Evolutionary conservation across 202 grass and related monocot species (phyloP), one percentile per base, ranked within the genome.

Genomic region (Sporobolus alterniflorus): DNA sequence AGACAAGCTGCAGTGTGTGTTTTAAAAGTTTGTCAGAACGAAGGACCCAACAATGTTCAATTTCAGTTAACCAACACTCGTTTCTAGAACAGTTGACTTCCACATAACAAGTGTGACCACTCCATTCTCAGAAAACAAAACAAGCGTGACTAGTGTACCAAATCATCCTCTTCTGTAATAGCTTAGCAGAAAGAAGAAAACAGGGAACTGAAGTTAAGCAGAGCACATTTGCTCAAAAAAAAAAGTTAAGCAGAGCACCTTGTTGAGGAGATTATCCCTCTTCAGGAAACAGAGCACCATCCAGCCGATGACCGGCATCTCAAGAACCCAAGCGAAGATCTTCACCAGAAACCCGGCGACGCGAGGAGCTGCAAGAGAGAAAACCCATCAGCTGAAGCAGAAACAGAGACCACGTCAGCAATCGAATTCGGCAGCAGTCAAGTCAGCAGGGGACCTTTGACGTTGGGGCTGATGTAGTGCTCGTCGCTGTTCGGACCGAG

Each of bases 261-360:
- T 94, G 40, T 96, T 85, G 55, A 99, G 52, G 70, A 96, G 93
- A 67, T 99, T 99, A 52, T 94, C 91, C 25, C 84, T 87, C 74
- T 96, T 99, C 11, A 96, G 87, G 54, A 89, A 11, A 56, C 88
- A 69, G 6, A 90, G 51, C 21, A 94, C 74, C 12, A 92, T 43
- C 25, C 91, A 30, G 21, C 93, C 93, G 43, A 98, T 2, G 56
- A 98, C 29, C 47, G 85, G 71, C 17, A 57, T 81, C 80, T 96
- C 96, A 36, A 98, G 73, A 63, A 96, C 84, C 96, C 96, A 96
- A 32, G 89, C 93, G 54, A 94, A 85, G 33, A 99, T 73, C 88
- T 96, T 99, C 69, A 99, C 89, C 80, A 92, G 77, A 10, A 96
- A 10, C 29, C 96, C 91, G 0, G 96, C 93, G 0, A 94, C 93